Percentiles rank a stretch among this genome's conserved stretches.
phyloP scores from a whole-genome alignment of 208 protist genomes.

The Zelonia costaricensis region DNA sequence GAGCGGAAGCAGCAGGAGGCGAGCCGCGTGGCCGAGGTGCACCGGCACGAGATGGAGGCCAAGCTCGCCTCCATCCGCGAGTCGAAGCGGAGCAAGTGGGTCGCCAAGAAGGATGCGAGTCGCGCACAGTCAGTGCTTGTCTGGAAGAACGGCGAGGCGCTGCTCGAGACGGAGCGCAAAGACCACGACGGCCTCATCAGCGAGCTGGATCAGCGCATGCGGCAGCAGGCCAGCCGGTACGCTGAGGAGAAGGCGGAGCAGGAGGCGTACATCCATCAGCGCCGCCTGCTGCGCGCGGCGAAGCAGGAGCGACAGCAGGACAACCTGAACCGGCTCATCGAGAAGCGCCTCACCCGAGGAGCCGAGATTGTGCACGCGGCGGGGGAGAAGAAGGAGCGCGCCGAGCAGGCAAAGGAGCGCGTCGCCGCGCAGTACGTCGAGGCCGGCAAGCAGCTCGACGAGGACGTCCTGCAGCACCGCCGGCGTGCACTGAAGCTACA shows the following conservation, averaged over 20 bases:
- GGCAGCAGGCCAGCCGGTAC: constrained; percentile 59
- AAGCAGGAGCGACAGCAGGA: constrained; percentile 47
- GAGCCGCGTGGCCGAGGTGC: constrained; percentile 28
- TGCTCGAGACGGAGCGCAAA: constrained; percentile 37
- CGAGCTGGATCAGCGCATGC: constrained; percentile 54
- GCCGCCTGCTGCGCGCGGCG: constrained; percentile 26
- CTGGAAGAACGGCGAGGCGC: constrained; percentile 44
- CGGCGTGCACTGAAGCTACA: constrained; percentile 48
- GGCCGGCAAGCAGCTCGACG: constrained; percentile 31
- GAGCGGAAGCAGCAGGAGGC: constrained; percentile 37
- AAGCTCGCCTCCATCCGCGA: constrained; percentile 52
- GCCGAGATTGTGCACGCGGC: constrained; percentile 56
- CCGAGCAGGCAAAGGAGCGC: constrained; percentile 35
- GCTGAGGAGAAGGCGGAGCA: constrained; percentile 49
- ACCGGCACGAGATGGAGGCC: constrained; percentile 41
- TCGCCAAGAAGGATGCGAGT: constrained; percentile 34
- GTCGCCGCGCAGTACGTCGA: constrained; percentile 46
- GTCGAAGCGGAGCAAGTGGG: constrained; percentile 35
- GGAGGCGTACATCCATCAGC: constrained; percentile 48
- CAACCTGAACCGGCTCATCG: constrained; percentile 46
- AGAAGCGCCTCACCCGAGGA: constrained; percentile 53
- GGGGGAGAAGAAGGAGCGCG: constrained; percentile 52
- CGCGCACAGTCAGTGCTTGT: constrained; percentile 44
- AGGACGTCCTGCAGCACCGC: constrained; percentile 50
- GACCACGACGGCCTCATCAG: constrained; percentile 49